These are phyloP conservation scores for Polygonum aviculare DNA, from an alignment of 148 eudicot species.

Conservation along the genomic window DNA sequence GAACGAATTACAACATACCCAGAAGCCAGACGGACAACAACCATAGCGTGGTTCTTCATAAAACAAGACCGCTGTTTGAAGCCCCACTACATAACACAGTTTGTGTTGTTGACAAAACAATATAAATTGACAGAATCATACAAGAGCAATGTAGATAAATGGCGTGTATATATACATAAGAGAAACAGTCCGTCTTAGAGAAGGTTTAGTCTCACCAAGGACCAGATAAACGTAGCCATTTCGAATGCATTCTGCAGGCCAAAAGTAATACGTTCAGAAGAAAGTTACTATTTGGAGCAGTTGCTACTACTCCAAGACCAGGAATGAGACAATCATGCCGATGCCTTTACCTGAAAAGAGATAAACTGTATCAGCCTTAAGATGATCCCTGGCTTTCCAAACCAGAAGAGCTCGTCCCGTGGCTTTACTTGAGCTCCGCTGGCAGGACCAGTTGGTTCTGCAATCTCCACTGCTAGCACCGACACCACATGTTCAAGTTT, in stretches of 20 bases:
- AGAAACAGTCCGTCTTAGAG: background rate
- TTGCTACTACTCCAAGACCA: background rate
- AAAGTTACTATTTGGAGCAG: background rate
- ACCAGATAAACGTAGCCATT: constrained; percentile 96
- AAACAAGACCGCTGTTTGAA: constrained; percentile 74
- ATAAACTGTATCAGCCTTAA: constrained; percentile 72
- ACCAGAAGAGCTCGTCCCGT: constrained; percentile 93
- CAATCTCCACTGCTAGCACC: constrained; percentile 74
- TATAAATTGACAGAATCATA: background rate
- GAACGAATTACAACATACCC: constrained; percentile 48
- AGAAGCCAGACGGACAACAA: constrained; percentile 51
- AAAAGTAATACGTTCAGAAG: background rate
- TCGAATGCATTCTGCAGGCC: constrained; percentile 87
- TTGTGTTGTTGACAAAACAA: background rate
- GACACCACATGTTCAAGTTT: constrained; percentile 99
- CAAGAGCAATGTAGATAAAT: background rate
- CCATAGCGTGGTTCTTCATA: constrained; percentile 87
- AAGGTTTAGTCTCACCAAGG: constrained; percentile 49
- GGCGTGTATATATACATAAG: background rate
- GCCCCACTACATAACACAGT: constrained; percentile 60
- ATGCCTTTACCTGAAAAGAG: constrained; percentile 74
- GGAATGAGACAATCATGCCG: background rate
- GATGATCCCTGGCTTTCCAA: constrained; percentile 84
- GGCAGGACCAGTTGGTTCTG: constrained; percentile 48
- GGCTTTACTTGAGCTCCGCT: constrained; percentile 79